Evolutionary conservation across 1,139 yeast species (phyloP), one percentile per base, ranked within the genome.

Genomic region (Hyphopichia buzzinii): DNA sequence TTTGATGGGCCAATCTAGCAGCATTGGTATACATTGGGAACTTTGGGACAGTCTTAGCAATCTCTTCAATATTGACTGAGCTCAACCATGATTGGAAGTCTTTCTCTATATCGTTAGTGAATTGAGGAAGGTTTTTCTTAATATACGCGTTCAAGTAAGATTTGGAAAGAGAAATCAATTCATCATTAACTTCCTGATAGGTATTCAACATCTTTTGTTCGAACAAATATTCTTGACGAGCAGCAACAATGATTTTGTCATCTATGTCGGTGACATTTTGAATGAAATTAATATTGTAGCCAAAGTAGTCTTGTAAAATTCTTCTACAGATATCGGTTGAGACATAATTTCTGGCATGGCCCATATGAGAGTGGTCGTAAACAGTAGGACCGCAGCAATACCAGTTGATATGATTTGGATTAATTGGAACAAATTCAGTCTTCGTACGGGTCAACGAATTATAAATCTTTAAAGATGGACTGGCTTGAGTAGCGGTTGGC

Each of bases 311-410:
- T 57, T 82, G 87, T 47, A 92, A 59, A 34, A 94, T 76, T 49
- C 98, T 76, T 57, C 98, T 79, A 56, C 88, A 85, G 55, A 92
- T 88, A 59, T 94, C 98, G 37, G 88, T 86, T 8, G 96, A 80
- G 34, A 92, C 97, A 57, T 92, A 94, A 65, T 92, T 92, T 61
- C 98, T 74, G 15, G 98, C 98, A 62, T 94, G 99, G n/a, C 99
- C 99, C 97, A 92, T 88, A 57, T 92, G 99, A 36, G 94, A 80
- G 30, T 94, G 82, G 60, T 92, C 96, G 55, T 92, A 92, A n/a
- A 92, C 97, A 0, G 99, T 92, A 10, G 98, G 98, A 4, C 99
- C 99, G 73, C 99, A 92, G 39, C 90, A 86, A 65, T 92, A 92
- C 99, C 99, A 92, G 3, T 90, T 77, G 35, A 92, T 83, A 41